Evolutionary conservation across 2,329 filamentous ascomycete genomes (phyloP).

Genomic region (Dothistroma pini): DNA sequence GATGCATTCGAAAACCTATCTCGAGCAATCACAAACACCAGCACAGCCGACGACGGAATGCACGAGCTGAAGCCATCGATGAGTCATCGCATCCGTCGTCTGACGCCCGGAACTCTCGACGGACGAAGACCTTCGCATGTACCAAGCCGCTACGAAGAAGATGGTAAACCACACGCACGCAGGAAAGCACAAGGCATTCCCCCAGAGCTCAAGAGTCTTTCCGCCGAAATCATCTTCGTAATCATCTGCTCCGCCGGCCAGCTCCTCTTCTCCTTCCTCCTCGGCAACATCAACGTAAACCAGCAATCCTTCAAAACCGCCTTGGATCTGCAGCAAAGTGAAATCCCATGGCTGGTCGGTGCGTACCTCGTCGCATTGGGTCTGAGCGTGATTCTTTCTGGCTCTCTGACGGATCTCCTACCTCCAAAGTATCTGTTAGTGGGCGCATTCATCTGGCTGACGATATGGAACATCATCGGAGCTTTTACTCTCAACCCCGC

Average conservation of each 20-base stretch:
- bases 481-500: constrained; percentile 38
- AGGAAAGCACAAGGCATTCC: constrained; percentile 29
- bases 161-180: constrained; percentile 6
- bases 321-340: constrained; percentile 39
- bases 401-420: constrained; percentile 40
- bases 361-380: constrained; percentile 43
- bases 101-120: constrained; percentile 11
- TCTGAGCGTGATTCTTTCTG: constrained; percentile 41
- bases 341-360: constrained; percentile 44
- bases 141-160: constrained; percentile 11
- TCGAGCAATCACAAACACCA: constrained; percentile 15
- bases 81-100: constrained; percentile 11
- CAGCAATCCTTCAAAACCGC: constrained; percentile 39
- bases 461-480: constrained; percentile 40
- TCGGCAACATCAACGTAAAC: constrained; percentile 42
- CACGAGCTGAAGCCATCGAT: constrained; percentile 11
- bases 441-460: constrained; percentile 43
- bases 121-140: constrained; percentile 14
- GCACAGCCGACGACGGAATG: constrained; percentile 7
- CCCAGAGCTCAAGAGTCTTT: constrained; percentile 40
- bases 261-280: constrained; percentile 42
- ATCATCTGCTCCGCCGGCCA: constrained; percentile 43
- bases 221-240: constrained; percentile 41
- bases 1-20: constrained; percentile 21
- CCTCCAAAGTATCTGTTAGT: constrained; percentile 43